These are phyloP conservation scores for Amorphotheca resinae DNA, from an alignment of 495 filamentous ascomycete species.

Conservation along the genomic window DNA sequence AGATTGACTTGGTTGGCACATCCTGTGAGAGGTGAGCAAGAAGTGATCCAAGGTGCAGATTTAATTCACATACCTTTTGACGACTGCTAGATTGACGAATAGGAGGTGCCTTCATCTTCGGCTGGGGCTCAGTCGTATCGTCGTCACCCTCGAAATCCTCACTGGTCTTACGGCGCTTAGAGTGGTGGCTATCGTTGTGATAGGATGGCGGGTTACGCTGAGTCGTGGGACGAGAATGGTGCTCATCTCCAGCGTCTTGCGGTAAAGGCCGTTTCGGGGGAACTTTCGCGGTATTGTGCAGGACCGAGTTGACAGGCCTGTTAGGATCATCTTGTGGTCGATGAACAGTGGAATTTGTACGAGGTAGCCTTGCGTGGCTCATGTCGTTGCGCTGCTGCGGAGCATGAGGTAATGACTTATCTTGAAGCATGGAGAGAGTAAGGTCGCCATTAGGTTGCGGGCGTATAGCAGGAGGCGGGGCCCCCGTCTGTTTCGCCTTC, in stretches of 20 bases:
- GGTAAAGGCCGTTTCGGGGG: constrained; percentile 36
- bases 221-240: constrained; percentile 17
- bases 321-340: constrained; percentile 28
- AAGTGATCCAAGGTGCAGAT: neutral
- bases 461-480: constrained; percentile 38
- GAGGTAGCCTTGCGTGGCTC: constrained; percentile 17
- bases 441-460: constrained; percentile 32
- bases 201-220: constrained; percentile 34
- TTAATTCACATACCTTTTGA: constrained; percentile 61
- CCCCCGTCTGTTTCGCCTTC: constrained; percentile 41
- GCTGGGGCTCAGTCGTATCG: constrained; percentile 15
- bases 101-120: constrained; percentile 60
- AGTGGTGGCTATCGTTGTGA: constrained; percentile 29
- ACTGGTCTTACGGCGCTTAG: constrained; percentile 46
- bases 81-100: constrained; percentile 70
- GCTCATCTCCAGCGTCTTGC: constrained; percentile 36
- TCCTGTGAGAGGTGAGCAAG: constrained; percentile 32
- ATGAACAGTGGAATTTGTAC: constrained; percentile 28
- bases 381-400: constrained; percentile 11
- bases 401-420: constrained; percentile 17
- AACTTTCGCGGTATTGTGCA: constrained; percentile 31
- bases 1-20: constrained; percentile 46
- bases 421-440: constrained; percentile 9
- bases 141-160: constrained; percentile 26
- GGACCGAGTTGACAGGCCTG: constrained; percentile 30